phyloP scores from a whole-genome alignment of 2,329 filamentous ascomycete genomes.

The Penicillium capsulatum region DNA sequence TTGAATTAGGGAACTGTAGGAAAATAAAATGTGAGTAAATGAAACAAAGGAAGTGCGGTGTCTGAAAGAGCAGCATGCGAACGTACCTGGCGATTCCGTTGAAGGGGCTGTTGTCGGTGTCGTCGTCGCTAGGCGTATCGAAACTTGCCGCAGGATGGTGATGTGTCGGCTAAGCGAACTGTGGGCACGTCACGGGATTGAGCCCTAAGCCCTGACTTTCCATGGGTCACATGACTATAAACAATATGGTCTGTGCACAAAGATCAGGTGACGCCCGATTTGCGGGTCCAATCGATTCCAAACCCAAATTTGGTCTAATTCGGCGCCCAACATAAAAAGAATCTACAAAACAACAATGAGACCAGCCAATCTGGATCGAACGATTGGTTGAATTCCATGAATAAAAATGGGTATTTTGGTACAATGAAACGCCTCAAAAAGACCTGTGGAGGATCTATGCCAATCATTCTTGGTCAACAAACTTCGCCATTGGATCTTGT shows the following conservation, averaged over 20 bases:
- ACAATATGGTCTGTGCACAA: background rate
- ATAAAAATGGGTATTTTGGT: slow-evolving; percentile 22
- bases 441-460: background rate
- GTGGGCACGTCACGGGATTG: slow-evolving; percentile 28
- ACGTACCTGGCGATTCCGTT: slow-evolving; percentile 45
- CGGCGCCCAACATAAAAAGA: too few relatives aligned
- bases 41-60: slow-evolving; percentile 5
- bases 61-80: slow-evolving; percentile 14
- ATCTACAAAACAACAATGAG: too few relatives aligned
- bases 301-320: too few relatives aligned
- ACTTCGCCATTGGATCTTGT: slow-evolving; percentile 82
- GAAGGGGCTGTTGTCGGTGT: slow-evolving; percentile 45
- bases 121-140: slow-evolving; percentile 44
- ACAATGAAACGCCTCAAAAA: slow-evolving; percentile 17
- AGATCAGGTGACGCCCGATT: background rate
- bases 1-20: slow-evolving; percentile 50
- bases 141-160: slow-evolving; percentile 36
- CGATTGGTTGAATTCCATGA: slow-evolving; percentile 1
- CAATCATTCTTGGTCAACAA: slow-evolving; percentile 53
- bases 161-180: slow-evolving; percentile 41
- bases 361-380: background rate
- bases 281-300: too few relatives aligned
- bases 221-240: slow-evolving; percentile 4
- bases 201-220: slow-evolving; percentile 18
- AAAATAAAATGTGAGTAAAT: slow-evolving; percentile 24